These are phyloP conservation scores for Cryphonectria parasitica DNA, from an alignment of 2,329 filamentous ascomycete species.

Conservation along the genomic window DNA sequence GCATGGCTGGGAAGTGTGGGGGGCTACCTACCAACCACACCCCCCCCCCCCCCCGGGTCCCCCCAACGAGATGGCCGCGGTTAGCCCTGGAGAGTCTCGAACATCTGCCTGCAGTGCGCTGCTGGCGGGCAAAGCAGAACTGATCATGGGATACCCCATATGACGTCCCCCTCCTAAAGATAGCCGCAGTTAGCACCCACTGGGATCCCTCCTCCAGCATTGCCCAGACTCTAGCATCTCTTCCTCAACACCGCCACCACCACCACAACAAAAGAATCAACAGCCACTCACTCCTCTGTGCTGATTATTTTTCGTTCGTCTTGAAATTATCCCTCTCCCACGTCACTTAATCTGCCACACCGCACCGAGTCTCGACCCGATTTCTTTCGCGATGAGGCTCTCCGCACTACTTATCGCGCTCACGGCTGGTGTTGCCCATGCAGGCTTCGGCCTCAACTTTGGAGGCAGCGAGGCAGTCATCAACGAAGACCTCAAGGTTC, in stretches of 20 bases:
- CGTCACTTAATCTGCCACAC: not conserved
- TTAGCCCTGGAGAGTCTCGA: not conserved
- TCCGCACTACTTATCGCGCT: constrained; percentile 49
- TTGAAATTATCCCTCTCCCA: not conserved
- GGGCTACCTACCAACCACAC: too few relatives aligned
- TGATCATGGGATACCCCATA: constrained; percentile 19
- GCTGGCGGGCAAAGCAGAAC: constrained; percentile 10
- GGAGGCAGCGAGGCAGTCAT: constrained; percentile 51
- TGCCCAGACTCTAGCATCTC: constrained; percentile 1
- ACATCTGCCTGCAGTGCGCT: not conserved
- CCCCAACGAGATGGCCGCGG: not conserved
- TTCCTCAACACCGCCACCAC: not conserved
- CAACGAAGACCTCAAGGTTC: constrained; percentile 65
- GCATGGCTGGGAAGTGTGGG: not conserved
- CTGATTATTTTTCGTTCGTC: not conserved
- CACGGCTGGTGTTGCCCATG: constrained; percentile 50
- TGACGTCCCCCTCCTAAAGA: constrained; percentile 26
- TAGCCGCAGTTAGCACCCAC: constrained; percentile 24
- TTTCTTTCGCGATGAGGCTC: constrained; percentile 44
- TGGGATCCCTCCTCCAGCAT: constrained; percentile 6
- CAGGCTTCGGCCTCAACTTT: constrained; percentile 49
- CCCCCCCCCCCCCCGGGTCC: too few relatives aligned
- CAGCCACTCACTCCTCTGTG: not conserved
- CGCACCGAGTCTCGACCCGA: constrained; percentile 9
- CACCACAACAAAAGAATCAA: not conserved